Evolutionary conservation across 495 filamentous ascomycete genomes (phyloP).

Genomic region (Annulohypoxylon moriforme): DNA sequence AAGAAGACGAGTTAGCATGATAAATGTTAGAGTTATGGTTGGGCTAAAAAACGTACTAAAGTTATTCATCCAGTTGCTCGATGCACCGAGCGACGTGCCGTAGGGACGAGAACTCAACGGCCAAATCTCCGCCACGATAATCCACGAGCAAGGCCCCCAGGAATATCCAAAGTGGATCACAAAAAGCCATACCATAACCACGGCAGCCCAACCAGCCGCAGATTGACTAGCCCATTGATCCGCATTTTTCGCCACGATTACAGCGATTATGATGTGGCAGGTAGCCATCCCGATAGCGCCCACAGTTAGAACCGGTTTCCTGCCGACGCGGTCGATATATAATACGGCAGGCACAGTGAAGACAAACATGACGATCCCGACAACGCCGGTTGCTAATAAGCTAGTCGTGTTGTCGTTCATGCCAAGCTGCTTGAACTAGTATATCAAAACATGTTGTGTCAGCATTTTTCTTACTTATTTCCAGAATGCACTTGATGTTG

Average conservation of each 20-base stretch:
- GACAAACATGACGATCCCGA: conserved; percentile 79
- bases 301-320: conserved; percentile 67
- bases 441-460: too few species aligned
- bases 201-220: conserved; percentile 79
- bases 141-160: conserved; percentile 79
- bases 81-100: conserved; percentile 77
- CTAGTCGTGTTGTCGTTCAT: conserved; percentile 70
- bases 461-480: too few species aligned
- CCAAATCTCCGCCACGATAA: conserved; percentile 80
- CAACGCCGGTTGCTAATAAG: conserved; percentile 81
- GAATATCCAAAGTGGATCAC: conserved; percentile 84
- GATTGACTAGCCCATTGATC: conserved; percentile 67
- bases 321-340: conserved; percentile 70
- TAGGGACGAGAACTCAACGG: conserved; percentile 78
- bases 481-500: too few species aligned
- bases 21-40: not conserved
- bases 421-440: conserved; percentile 77
- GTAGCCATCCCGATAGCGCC: conserved; percentile 69
- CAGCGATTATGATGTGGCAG: conserved; percentile 78
- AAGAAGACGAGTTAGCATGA: conserved; percentile 13
- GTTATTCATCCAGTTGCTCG: conserved; percentile 69
- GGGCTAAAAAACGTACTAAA: conserved; percentile 44
- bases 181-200: conserved; percentile 85
- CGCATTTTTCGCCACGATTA: conserved; percentile 74
- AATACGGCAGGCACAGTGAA: conserved; percentile 76